Conservation (phyloP, 495 filamentous ascomycete species). For the Aspergillus incahuasiensis region DNA sequence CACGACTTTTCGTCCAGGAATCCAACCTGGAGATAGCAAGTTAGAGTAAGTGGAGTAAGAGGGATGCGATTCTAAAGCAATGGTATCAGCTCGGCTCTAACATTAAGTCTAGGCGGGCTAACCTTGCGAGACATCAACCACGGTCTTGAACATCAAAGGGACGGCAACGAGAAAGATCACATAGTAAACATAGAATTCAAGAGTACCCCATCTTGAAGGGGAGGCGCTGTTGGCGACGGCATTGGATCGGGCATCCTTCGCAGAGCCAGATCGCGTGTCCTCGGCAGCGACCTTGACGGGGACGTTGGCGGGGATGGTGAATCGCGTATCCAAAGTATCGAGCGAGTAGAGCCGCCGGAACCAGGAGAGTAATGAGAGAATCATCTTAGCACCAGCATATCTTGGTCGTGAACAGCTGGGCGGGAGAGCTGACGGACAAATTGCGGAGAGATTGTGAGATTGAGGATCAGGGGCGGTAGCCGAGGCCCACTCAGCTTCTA, state of each 20-base stretch:
- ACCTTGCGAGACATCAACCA: conserved; percentile 85
- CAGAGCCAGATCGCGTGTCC: conserved; percentile 36
- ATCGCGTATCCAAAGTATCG: conserved; percentile 89
- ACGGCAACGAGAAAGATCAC: conserved; percentile 61
- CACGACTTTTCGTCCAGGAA: conserved; percentile 88
- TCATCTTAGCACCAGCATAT: conserved; percentile 39
- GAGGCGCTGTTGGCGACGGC: conserved; percentile 39
- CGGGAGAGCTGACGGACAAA: conserved; percentile 2
- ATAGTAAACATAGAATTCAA: conserved; percentile 83
- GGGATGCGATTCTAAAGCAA: conserved; percentile 65
- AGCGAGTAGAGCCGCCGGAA: conserved; percentile 43
- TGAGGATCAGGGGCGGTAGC: conserved; percentile 16
- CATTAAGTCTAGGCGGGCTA: conserved; percentile 14
- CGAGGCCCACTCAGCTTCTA: background rate
- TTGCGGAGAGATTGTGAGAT: conserved; percentile 7
- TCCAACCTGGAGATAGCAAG: conserved; percentile 79
- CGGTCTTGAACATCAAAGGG: conserved; percentile 87
- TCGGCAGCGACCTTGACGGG: conserved; percentile 54
- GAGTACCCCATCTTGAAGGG: conserved; percentile 74
- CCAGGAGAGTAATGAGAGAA: conserved; percentile 18
- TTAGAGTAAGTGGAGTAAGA: conserved; percentile 70
- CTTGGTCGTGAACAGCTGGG: conserved; percentile 9
- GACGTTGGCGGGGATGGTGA: conserved; percentile 67
- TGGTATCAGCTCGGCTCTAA: conserved; percentile 14
- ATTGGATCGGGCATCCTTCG: conserved; percentile 44